These are phyloP conservation scores for Phaeotremella skinneri DNA, from an alignment of 768 basidiomycete genomes.

Conservation along the genomic window DNA sequence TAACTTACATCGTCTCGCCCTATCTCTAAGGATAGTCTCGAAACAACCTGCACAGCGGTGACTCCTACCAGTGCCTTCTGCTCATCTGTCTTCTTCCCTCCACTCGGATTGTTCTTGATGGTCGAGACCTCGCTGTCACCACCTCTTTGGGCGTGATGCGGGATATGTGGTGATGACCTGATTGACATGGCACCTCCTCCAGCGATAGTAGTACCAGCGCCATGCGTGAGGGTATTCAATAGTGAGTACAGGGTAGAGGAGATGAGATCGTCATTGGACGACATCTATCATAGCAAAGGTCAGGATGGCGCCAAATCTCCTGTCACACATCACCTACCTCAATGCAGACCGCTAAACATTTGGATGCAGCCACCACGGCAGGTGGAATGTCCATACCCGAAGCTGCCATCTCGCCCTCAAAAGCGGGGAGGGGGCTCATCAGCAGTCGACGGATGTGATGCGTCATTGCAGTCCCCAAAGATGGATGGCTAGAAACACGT, in stretches of 20 bases:
- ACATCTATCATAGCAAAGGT: constrained; percentile 57
- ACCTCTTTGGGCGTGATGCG: neutral
- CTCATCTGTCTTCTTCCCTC: constrained; percentile 54
- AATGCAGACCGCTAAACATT: constrained; percentile 85
- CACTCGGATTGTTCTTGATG: constrained; percentile 19
- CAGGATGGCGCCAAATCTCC: neutral
- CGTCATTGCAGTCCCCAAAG: constrained; percentile 70
- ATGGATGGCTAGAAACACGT: constrained; percentile 64
- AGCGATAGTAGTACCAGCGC: constrained; percentile 20
- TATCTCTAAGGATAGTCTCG: constrained; percentile 82
- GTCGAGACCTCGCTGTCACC: constrained; percentile 17
- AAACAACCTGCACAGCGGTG: constrained; percentile 87
- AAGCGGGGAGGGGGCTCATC: constrained; percentile 79
- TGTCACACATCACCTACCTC: constrained; percentile 57
- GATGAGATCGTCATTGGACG: constrained; percentile 80
- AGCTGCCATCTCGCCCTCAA: constrained; percentile 74
- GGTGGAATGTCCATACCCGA: constrained; percentile 71
- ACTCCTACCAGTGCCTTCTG: constrained; percentile 80
- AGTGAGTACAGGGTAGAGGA: constrained; percentile 97
- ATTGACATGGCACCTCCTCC: constrained; percentile 18
- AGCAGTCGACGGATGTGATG: constrained; percentile 80
- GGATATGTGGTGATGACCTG: constrained; percentile 1
- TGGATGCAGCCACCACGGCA: constrained; percentile 78
- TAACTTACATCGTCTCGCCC: constrained; percentile 69
- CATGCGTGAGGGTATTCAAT: constrained; percentile 72